Conservation (phyloP, 2,329 filamentous ascomycete genomes). For the Trichoderma sp. region DNA sequence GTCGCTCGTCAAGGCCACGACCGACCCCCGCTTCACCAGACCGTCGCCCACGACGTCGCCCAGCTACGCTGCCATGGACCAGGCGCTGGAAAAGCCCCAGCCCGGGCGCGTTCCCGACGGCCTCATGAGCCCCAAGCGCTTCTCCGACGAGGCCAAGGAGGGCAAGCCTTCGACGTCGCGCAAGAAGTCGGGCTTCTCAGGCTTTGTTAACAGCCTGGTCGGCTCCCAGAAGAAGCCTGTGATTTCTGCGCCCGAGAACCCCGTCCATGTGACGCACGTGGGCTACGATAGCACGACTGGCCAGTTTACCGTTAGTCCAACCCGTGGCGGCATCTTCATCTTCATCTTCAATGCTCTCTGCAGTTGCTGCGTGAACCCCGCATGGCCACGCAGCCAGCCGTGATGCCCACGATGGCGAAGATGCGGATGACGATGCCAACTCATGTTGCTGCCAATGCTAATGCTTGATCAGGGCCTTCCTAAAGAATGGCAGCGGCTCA, state of each 20-base stretch:
- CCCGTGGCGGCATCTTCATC: background rate
- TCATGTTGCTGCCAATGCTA: slow-evolving; percentile 20
- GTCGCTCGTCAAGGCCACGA: slow-evolving; percentile 46
- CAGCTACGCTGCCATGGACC: slow-evolving; percentile 44
- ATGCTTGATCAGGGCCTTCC: slow-evolving; percentile 68
- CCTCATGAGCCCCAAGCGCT: slow-evolving; percentile 61
- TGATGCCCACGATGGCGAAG: background rate
- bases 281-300: slow-evolving; percentile 95
- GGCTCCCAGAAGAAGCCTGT: slow-evolving; percentile 85
- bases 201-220: slow-evolving; percentile 72
- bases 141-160: slow-evolving; percentile 73
- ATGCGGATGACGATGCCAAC: background rate
- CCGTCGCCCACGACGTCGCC: slow-evolving; percentile 62
- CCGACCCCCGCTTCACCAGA: slow-evolving; percentile 49
- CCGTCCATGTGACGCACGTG: slow-evolving; percentile 96
- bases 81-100: slow-evolving; percentile 37
- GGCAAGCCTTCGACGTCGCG: slow-evolving; percentile 58
- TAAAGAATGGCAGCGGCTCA: slow-evolving; percentile 94
- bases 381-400: slow-evolving; percentile 1
- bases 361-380: slow-evolving; percentile 20
- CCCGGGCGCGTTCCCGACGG: slow-evolving; percentile 40
- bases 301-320: slow-evolving; percentile 78
- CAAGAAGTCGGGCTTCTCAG: slow-evolving; percentile 87
- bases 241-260: slow-evolving; percentile 97
- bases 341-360: background rate